Conservation (phyloP, 129 eudicot species). For the Scalesia atractyloides region DNA sequence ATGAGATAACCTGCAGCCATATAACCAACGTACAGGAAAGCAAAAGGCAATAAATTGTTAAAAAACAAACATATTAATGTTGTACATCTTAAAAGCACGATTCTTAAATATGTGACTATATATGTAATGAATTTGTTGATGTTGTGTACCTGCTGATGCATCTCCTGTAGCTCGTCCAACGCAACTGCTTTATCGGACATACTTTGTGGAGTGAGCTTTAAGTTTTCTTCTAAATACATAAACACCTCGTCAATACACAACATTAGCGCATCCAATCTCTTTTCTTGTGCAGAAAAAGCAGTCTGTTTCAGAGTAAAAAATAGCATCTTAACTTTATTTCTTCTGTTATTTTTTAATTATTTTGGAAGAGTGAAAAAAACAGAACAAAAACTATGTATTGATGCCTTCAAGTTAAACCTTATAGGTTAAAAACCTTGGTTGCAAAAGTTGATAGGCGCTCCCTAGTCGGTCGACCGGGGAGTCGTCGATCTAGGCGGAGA, state of each 20-base stretch:
- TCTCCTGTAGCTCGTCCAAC: slow-evolving; percentile 82
- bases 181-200: slow-evolving; percentile 90
- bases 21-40: no score
- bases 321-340: no score
- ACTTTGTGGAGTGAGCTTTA: slow-evolving; percentile 77
- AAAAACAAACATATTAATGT: no score
- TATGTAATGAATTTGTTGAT: not conserved
- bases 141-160: slow-evolving; percentile 77
- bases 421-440: no score
- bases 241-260: slow-evolving; percentile 73
- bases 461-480: no score
- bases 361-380: not conserved
- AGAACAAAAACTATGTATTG: not conserved
- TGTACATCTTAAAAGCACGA: no score
- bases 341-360: not conserved
- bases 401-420: not conserved
- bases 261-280: slow-evolving; percentile 82
- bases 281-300: slow-evolving; percentile 86
- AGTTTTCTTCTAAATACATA: slow-evolving; percentile 73
- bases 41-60: not conserved
- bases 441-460: no score
- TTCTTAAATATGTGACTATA: no score
- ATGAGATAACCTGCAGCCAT: slow-evolving; percentile 93
- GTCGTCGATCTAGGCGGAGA: no score
- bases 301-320: slow-evolving; percentile 45